Base-by-base conservation (phyloP, 2,329 filamentous ascomycete species). In the Phialophora verrucosa region DNA sequence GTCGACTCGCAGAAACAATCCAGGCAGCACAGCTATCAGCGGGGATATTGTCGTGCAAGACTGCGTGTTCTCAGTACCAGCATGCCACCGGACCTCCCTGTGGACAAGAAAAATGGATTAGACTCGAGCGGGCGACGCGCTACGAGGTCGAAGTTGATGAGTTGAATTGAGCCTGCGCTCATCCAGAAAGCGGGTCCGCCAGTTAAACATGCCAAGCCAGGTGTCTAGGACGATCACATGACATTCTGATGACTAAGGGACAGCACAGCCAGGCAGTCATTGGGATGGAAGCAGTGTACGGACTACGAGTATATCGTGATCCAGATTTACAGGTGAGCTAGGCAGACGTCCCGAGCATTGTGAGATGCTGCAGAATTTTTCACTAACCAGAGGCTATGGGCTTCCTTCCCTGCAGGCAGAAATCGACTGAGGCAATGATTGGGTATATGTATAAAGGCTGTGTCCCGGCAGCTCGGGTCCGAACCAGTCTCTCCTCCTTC, bases 11-110 rank as follows among this genome's bases (percentile, higher is more conserved):
- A 6, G 20, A 20, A 35, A 31, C 49, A 23, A 44, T 31, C 49
- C 58, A 68, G 66, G 59, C 66, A 63, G 59, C 63, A 38, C 29
- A 58, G 63, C 42, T 62, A 29, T 27, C 20, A 44, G 66, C 59
- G 51, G 44, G 27, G 32, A 54, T 29, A 44, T 62, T 44, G 29
- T 55, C 31, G 55, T 32, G 38, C 55, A 25, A 49, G 35, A 54
- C 61, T 55, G 60, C 49, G 27, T 42, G 42, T n/a, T 38, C 35
- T 60, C 51, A 44, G 54, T 60, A 57, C 60, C 64, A 56, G 47
- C 27, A 54, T 63, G 61, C 49, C 38, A 29, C 29, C 50, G 35
- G 60, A n/a, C 7, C 35, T 54, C 25, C 55, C 35, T 42, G 23
- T 50, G 50, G 47, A 63, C 54, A 23, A 59, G 35, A 47, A 53